These are phyloP conservation scores for Thuja plicata DNA, from an alignment of 83 land plant species.

Conservation along the genomic window DNA sequence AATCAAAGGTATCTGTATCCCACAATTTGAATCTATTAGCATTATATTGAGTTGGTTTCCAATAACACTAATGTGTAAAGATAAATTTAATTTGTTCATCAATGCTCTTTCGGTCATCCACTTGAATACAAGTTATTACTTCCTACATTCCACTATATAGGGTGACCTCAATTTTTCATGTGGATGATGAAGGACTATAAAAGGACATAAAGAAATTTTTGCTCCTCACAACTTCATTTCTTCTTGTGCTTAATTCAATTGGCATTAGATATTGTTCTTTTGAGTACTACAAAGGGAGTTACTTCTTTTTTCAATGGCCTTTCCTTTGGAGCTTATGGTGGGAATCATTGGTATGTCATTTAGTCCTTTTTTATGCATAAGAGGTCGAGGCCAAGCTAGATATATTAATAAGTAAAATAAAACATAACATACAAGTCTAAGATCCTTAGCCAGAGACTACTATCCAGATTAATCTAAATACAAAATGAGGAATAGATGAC, in stretches of 20 bases:
- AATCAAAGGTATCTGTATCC: too few relatives aligned
- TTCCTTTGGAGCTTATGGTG: not conserved
- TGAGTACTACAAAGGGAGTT: too few relatives aligned
- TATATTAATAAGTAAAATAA: too few relatives aligned
- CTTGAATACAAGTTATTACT: too few relatives aligned
- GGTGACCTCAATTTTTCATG: not conserved
- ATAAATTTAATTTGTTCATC: not conserved
- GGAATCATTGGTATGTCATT: not conserved
- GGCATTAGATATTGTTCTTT: too few relatives aligned
- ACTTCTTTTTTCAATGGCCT: not conserved
- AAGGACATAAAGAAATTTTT: not conserved
- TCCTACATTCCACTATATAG: not conserved
- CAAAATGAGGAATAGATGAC: too few relatives aligned
- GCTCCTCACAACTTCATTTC: not conserved
- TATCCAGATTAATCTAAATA: too few relatives aligned
- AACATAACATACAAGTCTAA: too few relatives aligned
- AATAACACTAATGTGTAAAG: constrained; percentile 9
- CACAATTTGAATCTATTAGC: too few relatives aligned
- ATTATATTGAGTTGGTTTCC: not conserved
- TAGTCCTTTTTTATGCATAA: not conserved
- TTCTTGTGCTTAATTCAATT: not conserved
- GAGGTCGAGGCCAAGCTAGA: too few relatives aligned
- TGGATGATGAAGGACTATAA: not conserved
- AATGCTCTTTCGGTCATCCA: too few relatives aligned
- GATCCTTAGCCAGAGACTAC: too few relatives aligned